Evolutionary conservation across 495 filamentous ascomycete genomes (phyloP), one percentile per base, ranked within the genome.

Genomic region (Talaromyces proteolyticus): DNA sequence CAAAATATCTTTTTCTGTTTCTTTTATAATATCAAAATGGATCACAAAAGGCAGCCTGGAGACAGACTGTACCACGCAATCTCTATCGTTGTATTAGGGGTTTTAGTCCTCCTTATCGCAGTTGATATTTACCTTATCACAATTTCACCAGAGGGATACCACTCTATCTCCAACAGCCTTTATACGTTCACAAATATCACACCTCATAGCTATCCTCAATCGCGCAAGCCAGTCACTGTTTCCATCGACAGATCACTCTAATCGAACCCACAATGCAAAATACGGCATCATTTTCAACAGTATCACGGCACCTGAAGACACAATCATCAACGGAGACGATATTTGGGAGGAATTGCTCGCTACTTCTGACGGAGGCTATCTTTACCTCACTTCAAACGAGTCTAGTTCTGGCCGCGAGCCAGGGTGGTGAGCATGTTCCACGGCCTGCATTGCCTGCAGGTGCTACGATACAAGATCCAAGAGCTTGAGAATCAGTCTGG

Each of bases 371-470:
- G 43, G 29, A 14, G 16, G 23, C 14, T 45, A 45, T 17, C 12
- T 45, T 4, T 45, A 16, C 14, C 14, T 45, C 21, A 24, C 25
- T 2, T 25, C 43, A 29, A 12, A 29, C n/a, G 29, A 45, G 25
- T 6, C 43, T 5, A 25, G 22, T 3, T 29, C 29, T 12, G 22
- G 22, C 7, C 22, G 20, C 16, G 43, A 45, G 43, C 43, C 43
- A 14, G 43, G 43, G 43, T 22, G 18, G 23, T 45, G 0, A 45
- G 43, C 43, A 45, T 45, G 43, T 45, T 45, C 29, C 43, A 45
- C 11, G 23, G 43, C 11, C 7, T 45, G 43, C 43, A 45, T 45
- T 45, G 43, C 21, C 20, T 45, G 12, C 43, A 45, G 21, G 17
- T 45, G 22, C 23, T 45, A 5, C 43, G 43, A 18, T 25, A 25